Conservation (phyloP, 2,329 filamentous ascomycete species). For the Nigrospora sphaerica region DNA sequence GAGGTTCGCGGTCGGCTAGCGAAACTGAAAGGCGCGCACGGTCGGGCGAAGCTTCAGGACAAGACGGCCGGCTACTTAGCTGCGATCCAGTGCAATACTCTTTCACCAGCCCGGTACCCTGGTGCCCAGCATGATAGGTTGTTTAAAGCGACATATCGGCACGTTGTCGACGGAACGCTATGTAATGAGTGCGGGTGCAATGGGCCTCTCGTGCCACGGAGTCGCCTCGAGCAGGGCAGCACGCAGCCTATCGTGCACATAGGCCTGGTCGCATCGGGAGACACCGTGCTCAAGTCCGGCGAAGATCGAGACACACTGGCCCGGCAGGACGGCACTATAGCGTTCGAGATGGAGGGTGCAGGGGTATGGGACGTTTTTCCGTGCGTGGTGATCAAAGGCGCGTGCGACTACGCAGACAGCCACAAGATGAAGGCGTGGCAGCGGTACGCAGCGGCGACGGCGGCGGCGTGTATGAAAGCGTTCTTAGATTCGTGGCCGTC, state of each 20-base stretch:
- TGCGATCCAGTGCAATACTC: background rate
- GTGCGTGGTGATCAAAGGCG: too few relatives aligned
- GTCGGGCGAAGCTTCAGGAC: conserved; percentile 3
- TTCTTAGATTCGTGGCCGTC: background rate
- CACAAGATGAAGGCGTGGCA: too few relatives aligned
- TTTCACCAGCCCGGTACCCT: conserved; percentile 5
- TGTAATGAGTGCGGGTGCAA: conserved; percentile 11
- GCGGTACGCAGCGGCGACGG: too few relatives aligned
- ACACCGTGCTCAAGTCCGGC: conserved; percentile 32
- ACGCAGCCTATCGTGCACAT: conserved; percentile 25
- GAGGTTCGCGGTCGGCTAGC: too few relatives aligned
- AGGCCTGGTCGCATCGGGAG: conserved; percentile 29
- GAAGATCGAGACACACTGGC: conserved; percentile 26
- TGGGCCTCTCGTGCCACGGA: conserved; percentile 11
- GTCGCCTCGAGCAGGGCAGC: too few relatives aligned
- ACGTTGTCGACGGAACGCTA: conserved; percentile 3
- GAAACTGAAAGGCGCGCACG: too few relatives aligned
- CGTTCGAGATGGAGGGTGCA: conserved; percentile 28
- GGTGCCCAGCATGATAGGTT: conserved; percentile 8
- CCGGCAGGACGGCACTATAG: conserved; percentile 13
- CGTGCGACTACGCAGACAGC: too few relatives aligned
- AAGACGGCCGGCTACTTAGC: conserved; percentile 5
- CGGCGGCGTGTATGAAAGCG: background rate
- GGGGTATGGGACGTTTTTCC: too few relatives aligned
- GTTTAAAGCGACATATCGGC: conserved; percentile 10